phyloP scores from a whole-genome alignment of 306 rosid species.

The Sechiopsis laciniata region DNA sequence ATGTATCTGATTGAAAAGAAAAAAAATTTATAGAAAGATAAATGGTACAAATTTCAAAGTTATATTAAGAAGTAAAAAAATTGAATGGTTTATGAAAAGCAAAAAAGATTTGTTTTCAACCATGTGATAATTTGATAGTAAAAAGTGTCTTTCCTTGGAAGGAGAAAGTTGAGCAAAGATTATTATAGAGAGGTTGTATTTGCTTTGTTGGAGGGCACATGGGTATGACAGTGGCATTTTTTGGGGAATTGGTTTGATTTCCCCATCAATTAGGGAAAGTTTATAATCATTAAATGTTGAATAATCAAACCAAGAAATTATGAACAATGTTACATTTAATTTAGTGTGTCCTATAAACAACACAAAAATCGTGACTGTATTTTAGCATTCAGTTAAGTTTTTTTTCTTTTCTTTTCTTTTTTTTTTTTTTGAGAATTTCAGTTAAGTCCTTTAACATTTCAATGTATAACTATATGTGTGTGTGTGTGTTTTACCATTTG shows the following conservation, averaged over 20 bases:
- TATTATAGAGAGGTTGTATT: slow-evolving; percentile 6
- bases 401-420: too few species aligned
- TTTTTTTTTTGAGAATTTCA: too few species aligned
- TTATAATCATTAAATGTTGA: slow-evolving; percentile 20
- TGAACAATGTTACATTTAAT: not conserved
- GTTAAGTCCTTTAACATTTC: too few species aligned
- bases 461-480: too few species aligned
- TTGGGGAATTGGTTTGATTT: not conserved
- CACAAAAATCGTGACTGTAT: too few species aligned
- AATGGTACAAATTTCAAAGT: not conserved
- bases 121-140: not conserved
- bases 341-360: too few species aligned
- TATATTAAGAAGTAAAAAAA: not conserved
- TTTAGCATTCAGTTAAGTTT: too few species aligned
- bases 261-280: slow-evolving; percentile 21
- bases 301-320: too few species aligned
- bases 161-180: not conserved
- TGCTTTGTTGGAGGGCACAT: slow-evolving; percentile 16
- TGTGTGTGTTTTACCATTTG: too few species aligned
- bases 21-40: too few species aligned
- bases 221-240: not conserved
- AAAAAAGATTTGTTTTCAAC: not conserved
- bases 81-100: not conserved
- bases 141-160: not conserved
- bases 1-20: too few species aligned